Evolutionary conservation across 2,329 filamentous ascomycete species (phyloP), one percentile per base, ranked within the genome.

Genomic region (Penicillium sp.): DNA sequence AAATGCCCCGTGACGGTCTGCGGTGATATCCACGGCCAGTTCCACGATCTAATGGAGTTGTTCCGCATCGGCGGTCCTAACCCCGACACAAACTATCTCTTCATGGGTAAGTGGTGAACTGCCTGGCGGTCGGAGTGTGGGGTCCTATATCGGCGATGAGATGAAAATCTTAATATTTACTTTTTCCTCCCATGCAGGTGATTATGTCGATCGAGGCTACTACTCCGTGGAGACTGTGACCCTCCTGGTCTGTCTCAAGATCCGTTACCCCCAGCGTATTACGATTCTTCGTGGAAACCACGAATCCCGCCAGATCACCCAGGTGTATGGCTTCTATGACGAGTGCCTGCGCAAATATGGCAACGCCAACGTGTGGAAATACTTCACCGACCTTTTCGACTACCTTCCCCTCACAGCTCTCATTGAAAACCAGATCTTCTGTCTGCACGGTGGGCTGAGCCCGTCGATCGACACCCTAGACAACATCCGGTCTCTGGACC

Each of bases 1-100:
- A 97, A 97, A 93, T 98, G 93, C 77, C 95, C 95, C 45, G 95
- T 98, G 66, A 99, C 95, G 55, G 95, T 99, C 62, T 98, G 95
- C 77, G 95, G 95, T 76, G 95, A 99, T 79, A 99, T 99, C 75
- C 95, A 99, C 78, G 95, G 95, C 66, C 95, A 99, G 79, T 98
- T 98, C 77, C 93, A 98, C 78, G 95, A 99, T 74, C 80, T 99
- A 77, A 98, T 99, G 92, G 95, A 99, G 81, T 87, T 99, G 53
- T 99, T 99, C 85, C 96, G 96, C 81, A 98, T 99, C 77, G 95
- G 95, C 68, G 95, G 95, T 54, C 92, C 93, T 60, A 97, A 96
- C 75, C 95, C 95, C 66, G 95, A 99, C 78, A 98, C 95, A 73
- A 98, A 98, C 82, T 98, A 98, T 79, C 88, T 98, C 66, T 98